phyloP scores from a whole-genome alignment of 1,284 basidiomycete species.

The Pseudozyma thailandica region DNA sequence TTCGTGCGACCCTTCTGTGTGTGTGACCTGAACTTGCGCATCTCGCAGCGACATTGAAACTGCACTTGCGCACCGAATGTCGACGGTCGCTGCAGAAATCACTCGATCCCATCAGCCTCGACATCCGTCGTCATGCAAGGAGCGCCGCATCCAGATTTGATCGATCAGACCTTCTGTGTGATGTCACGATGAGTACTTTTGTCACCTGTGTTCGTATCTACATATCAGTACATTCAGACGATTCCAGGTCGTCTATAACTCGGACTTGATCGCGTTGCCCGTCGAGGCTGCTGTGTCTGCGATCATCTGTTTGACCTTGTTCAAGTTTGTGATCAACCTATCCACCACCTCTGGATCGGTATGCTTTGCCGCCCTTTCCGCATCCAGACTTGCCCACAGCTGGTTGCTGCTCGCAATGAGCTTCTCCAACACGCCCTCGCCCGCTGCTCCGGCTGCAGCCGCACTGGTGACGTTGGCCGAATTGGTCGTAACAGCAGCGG shows the following conservation, averaged over 20 bases:
- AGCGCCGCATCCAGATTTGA: background rate
- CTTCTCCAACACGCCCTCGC: conserved; percentile 26
- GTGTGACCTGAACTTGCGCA: too few species aligned
- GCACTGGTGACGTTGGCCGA: background rate
- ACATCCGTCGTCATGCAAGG: too few species aligned
- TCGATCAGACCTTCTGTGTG: background rate
- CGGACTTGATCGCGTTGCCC: conserved; percentile 9
- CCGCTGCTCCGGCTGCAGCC: conserved; percentile 6
- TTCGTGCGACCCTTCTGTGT: too few species aligned
- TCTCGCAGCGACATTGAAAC: too few species aligned
- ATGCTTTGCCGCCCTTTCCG: conserved; percentile 7
- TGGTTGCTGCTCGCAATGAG: conserved; percentile 24
- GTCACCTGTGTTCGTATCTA: conserved; percentile 4
- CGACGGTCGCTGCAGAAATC: too few species aligned
- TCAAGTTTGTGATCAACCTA: conserved; percentile 33
- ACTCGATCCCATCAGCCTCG: too few species aligned
- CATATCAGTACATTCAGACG: conserved; percentile 4
- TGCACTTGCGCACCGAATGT: too few species aligned
- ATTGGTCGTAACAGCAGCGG: conserved; percentile 13
- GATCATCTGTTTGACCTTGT: conserved; percentile 42
- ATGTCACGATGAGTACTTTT: background rate
- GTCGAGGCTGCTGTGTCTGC: background rate
- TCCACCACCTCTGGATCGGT: conserved; percentile 30
- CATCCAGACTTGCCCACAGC: conserved; percentile 22
- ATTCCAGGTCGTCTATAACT: conserved; percentile 15